phyloP scores from a whole-genome alignment of 768 basidiomycete species.

The Collybia sp. region DNA sequence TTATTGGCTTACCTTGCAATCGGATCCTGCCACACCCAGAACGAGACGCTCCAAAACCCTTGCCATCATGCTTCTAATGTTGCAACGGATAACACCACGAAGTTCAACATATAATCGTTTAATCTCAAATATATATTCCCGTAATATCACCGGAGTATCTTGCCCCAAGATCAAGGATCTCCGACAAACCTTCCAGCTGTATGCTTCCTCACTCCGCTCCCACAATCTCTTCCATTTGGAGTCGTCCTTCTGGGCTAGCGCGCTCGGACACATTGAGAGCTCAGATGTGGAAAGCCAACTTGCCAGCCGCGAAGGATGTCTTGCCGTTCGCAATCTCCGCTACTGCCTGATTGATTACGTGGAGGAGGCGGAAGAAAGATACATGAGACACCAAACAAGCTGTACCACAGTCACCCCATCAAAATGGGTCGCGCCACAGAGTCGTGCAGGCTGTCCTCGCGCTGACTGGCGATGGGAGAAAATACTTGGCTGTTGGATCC shows the following conservation, averaged over 20 bases:
- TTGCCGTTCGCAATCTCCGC: constrained; percentile 28
- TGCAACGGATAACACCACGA: constrained; percentile 20
- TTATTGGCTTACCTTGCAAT: constrained; percentile 7
- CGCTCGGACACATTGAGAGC: constrained; percentile 41
- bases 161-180: constrained; percentile 5
- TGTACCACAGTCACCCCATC: constrained; percentile 1
- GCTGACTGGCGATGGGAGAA: constrained; percentile 46
- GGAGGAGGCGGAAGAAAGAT: constrained; percentile 48
- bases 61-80: constrained; percentile 15
- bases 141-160: background rate
- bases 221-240: constrained; percentile 35
- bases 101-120: constrained; percentile 14
- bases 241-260: constrained; percentile 49
- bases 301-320: constrained; percentile 9
- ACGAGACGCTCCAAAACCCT: background rate
- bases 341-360: constrained; percentile 36
- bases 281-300: constrained; percentile 14
- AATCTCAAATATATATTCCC: constrained; percentile 9
- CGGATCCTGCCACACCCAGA: background rate
- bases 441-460: background rate
- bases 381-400: constrained; percentile 9
- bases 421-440: background rate
- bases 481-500: constrained; percentile 39
- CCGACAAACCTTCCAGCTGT: constrained; percentile 14
- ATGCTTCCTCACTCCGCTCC: constrained; percentile 23